Evolutionary conservation across 2,329 filamentous ascomycete genomes (phyloP), one percentile per base, ranked within the genome.

Genomic region (Amphichorda felina): DNA sequence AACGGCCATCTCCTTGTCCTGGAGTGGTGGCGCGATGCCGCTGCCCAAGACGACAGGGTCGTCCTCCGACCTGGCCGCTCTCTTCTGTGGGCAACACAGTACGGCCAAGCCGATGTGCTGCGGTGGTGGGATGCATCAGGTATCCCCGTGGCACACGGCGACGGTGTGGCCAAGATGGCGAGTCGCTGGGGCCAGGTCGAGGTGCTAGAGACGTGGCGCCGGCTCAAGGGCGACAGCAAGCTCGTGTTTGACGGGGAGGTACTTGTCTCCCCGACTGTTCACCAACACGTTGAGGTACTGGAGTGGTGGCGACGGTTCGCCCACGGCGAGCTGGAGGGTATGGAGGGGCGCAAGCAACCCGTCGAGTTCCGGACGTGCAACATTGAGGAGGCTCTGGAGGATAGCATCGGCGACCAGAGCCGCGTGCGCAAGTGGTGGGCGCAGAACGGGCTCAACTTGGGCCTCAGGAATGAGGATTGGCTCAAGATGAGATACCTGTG

Each of bases 361-460:
- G 87, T 95, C 18, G 86, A 94, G 56, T 95, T 94, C 58, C 88
- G 89, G 55, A 94, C 86, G 1, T 94, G 87, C 55, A 87, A 94
- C 55, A 91, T 96, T 41, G 88, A 95, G 54, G 89, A 95, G 59
- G 88, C 88, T 1, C 68, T 95, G 27, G 88, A 95, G 54, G 88
- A 94, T 53, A 84, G 85, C 16, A 73, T 89, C 34, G 73, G 72
- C 8, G 78, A 81, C 37, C 81, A 86, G 42, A 75, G 78, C 43
- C 70, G 72, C 26, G 84, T 94, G 14, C 66, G 84, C 38, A 68
- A 71, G 42, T 96, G 89, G 89, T 96, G 89, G 89, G 81, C 83
- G 17, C 64, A 69, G 43, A 89, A 91, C 46, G 86, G 85, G 0
- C 60, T 93, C 41, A 89, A 91, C 50, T 57, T 93, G 35, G 82